phyloP scores from a whole-genome alignment of 345 rosid genomes.

The Brassica nigra region DNA sequence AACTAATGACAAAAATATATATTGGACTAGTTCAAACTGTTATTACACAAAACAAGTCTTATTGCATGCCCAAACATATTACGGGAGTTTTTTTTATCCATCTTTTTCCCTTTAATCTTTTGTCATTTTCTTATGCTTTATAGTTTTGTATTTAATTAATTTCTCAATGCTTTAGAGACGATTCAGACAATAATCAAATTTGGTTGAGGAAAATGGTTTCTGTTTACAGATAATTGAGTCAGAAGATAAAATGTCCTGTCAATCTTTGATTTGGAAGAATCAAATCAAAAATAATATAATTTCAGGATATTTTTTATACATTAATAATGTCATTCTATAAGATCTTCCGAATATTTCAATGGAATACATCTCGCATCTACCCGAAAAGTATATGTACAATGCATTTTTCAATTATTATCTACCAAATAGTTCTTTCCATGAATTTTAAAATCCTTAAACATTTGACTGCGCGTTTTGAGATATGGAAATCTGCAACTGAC shows the following conservation, averaged over 20 bases:
- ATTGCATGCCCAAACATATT: too few species aligned
- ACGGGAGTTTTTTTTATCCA: too few species aligned
- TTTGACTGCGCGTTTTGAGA: background rate
- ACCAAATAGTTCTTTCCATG: background rate
- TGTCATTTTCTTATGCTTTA: too few species aligned
- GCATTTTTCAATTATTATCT: slow-evolving; percentile 30
- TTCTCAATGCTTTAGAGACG: too few species aligned
- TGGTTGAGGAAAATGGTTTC: too few species aligned
- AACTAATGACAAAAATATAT: too few species aligned
- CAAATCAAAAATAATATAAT: background rate
- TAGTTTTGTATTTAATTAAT: too few species aligned
- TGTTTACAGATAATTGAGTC: background rate
- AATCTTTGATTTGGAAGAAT: background rate
- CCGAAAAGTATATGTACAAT: slow-evolving; percentile 21
- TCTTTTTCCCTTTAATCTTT: too few species aligned
- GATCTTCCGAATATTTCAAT: slow-evolving; percentile 10
- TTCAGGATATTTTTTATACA: background rate
- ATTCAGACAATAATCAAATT: too few species aligned
- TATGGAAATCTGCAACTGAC: background rate
- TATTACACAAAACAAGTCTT: too few species aligned
- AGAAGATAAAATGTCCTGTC: background rate
- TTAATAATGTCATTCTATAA: slow-evolving; percentile 7
- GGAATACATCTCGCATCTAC: slow-evolving; percentile 31
- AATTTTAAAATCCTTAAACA: background rate
- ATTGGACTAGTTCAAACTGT: too few species aligned